These are phyloP conservation scores for Quercus variabilis DNA, from an alignment of 306 rosid species.

Conservation along the genomic window DNA sequence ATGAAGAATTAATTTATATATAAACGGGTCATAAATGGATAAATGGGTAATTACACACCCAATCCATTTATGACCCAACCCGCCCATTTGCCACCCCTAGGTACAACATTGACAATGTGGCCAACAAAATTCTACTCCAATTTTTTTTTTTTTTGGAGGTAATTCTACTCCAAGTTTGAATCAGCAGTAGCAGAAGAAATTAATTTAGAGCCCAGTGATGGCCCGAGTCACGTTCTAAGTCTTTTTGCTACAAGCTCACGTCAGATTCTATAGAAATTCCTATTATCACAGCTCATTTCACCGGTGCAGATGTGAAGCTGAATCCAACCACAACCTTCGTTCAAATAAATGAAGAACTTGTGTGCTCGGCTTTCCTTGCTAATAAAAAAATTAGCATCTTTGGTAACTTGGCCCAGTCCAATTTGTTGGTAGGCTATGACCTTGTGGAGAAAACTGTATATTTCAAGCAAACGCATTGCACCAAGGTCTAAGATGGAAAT, in stretches of 20 bases:
- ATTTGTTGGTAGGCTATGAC: too few species aligned
- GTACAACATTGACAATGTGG: constrained; percentile 26
- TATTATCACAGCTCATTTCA: constrained; percentile 27
- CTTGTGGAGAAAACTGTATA: too few species aligned
- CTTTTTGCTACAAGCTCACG: constrained; percentile 27
- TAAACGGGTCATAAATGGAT: too few species aligned
- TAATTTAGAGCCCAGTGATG: neutral
- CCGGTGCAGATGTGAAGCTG: constrained; percentile 31
- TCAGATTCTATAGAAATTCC: neutral
- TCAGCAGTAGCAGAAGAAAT: neutral
- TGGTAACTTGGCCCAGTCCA: constrained; percentile 51
- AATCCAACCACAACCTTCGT: constrained; percentile 30
- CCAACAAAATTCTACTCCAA: constrained; percentile 9
- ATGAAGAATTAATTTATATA: too few species aligned
- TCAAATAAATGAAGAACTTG: neutral
- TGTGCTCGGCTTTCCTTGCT: constrained; percentile 39
- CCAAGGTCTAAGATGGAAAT: too few species aligned
- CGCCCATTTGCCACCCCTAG: too few species aligned
- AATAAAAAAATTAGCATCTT: neutral
- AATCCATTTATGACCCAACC: too few species aligned
- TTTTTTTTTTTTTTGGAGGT: too few species aligned
- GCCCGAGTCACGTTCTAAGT: neutral
- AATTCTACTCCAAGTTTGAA: constrained; percentile 19
- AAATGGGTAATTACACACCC: too few species aligned
- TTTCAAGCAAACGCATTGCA: too few species aligned